A percentile compares a stretch with the other conserved stretches of the same genome.
Evolutionary conservation across 2,329 filamentous ascomycete genomes (phyloP).

Genomic region (Chalaropsis ovoidea): DNA sequence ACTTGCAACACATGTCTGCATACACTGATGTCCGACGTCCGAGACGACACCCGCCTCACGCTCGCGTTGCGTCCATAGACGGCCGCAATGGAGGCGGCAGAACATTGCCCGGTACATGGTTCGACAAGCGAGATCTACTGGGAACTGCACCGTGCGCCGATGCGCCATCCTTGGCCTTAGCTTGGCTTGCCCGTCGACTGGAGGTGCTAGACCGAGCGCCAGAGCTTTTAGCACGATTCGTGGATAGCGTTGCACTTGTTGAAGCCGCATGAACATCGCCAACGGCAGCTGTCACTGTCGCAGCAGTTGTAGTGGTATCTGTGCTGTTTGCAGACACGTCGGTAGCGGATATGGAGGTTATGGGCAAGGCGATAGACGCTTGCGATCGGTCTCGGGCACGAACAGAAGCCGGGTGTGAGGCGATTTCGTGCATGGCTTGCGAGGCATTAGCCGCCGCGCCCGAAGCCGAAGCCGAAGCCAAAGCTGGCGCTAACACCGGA

Average conservation of each 20-base stretch:
- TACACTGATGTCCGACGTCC: background rate
- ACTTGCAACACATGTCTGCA: background rate
- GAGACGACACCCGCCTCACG: conserved; percentile 5
- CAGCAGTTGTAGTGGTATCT: background rate
- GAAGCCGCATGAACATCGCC: background rate
- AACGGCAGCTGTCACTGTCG: background rate
- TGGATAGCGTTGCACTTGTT: background rate
- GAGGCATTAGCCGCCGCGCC: background rate
- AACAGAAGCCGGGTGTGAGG: background rate
- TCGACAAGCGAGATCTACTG: conserved; percentile 13
- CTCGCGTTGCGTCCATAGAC: conserved; percentile 21
- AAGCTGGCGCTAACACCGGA: background rate
- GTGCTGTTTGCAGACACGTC: background rate
- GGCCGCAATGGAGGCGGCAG: conserved; percentile 21
- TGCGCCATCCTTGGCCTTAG: conserved; percentile 19
- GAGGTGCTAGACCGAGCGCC: background rate
- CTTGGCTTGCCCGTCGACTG: conserved; percentile 19
- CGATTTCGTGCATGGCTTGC: background rate
- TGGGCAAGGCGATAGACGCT: background rate
- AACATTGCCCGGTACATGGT: conserved; percentile 16
- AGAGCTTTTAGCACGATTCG: background rate
- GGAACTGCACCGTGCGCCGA: background rate
- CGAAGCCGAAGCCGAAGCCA: background rate
- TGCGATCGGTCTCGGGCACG: conserved; percentile 13
- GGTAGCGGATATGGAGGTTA: background rate